Percentiles rank a stretch among this genome's conserved stretches.
Conservation (phyloP, 805 yeast species). For the Lipomyces mesembrius region DNA sequence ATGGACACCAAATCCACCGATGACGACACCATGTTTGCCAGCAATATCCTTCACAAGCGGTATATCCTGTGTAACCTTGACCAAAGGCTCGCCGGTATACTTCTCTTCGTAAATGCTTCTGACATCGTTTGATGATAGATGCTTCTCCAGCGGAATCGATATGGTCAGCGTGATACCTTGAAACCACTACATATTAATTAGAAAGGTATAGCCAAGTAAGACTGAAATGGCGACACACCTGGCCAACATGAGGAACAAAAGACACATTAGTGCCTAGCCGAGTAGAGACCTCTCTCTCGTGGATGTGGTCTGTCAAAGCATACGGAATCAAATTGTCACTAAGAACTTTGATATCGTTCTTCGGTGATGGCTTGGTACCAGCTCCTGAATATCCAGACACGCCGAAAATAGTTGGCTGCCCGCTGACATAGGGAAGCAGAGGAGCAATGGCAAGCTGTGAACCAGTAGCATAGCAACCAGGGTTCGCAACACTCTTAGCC, state of each 20-base stretch:
- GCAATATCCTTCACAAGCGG: constrained; percentile 90
- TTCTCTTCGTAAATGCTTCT: constrained; percentile 85
- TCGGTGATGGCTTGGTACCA: constrained; percentile 97
- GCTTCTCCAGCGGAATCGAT: constrained; percentile 73
- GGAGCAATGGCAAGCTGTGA: constrained; percentile 94
- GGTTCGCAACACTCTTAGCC: constrained; percentile 88
- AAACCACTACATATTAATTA: constrained; percentile 66
- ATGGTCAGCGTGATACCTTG: constrained; percentile 96
- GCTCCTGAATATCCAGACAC: constrained; percentile 99
- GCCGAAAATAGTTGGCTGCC: constrained; percentile 87
- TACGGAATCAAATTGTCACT: constrained; percentile 89
- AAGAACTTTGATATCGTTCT: constrained; percentile 79
- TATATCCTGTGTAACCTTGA: constrained; percentile 86
- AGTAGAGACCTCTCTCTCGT: constrained; percentile 87
- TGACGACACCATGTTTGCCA: constrained; percentile 89
- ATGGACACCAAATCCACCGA: constrained; percentile 96
- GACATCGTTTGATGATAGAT: constrained; percentile 77
- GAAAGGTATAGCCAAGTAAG: neutral
- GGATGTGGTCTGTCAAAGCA: constrained; percentile 94
- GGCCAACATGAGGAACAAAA: constrained; percentile 94
- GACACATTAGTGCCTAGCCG: constrained; percentile 81
- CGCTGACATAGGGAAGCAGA: constrained; percentile 62
- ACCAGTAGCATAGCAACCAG: constrained; percentile 99
- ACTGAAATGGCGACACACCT: constrained; percentile 6
- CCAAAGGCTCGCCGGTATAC: constrained; percentile 83